phyloP scores from a whole-genome alignment of 805 yeast species.

The Yarrowia osloensis region DNA sequence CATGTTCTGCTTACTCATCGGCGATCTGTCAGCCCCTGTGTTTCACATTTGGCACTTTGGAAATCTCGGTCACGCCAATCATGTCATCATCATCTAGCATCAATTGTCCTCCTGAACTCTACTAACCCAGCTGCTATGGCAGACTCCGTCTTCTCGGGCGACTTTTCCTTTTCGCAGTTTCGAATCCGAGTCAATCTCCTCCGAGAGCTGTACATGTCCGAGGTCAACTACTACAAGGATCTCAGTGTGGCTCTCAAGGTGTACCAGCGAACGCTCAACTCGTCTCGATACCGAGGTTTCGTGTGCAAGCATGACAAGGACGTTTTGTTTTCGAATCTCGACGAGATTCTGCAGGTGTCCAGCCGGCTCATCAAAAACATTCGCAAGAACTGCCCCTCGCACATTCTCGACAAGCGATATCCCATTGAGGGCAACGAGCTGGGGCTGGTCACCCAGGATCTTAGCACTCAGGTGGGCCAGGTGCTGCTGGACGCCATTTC shows the following conservation, averaged over 20 bases:
- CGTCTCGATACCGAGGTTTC: constrained; percentile 35
- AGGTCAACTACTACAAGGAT: constrained; percentile 44
- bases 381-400: constrained; percentile 39
- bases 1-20: not conserved
- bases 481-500: constrained; percentile 40
- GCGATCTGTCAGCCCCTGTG: not conserved
- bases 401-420: constrained; percentile 37
- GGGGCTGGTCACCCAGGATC: constrained; percentile 34
- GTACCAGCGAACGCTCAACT: constrained; percentile 39
- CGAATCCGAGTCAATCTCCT: constrained; percentile 38
- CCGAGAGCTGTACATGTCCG: constrained; percentile 46
- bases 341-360: constrained; percentile 42
- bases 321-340: constrained; percentile 41
- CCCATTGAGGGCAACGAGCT: constrained; percentile 33
- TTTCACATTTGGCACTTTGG: not conserved
- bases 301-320: constrained; percentile 38
- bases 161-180: constrained; percentile 14
- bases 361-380: constrained; percentile 40
- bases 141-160: not conserved
- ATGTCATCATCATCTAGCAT: not conserved
- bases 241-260: constrained; percentile 43
- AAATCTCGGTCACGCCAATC: not conserved
- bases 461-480: constrained; percentile 41
- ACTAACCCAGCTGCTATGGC: constrained; percentile 21
- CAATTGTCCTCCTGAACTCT: not conserved